Conservation (phyloP, 495 filamentous ascomycete genomes). For the Penicillium canariense region DNA sequence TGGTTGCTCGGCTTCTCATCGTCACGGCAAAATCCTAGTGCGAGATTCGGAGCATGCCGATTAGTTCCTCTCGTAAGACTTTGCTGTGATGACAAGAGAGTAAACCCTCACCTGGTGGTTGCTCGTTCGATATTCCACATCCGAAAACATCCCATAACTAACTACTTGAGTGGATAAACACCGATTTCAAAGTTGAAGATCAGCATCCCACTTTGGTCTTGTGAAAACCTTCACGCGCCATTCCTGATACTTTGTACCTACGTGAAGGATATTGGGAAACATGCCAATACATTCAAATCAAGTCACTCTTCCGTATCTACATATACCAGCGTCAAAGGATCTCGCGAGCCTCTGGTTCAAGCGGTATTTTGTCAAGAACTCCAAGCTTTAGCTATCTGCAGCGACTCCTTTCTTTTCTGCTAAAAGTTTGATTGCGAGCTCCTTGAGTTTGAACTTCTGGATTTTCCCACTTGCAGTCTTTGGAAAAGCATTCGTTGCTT, state of each 20-base stretch:
- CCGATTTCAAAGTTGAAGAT: background rate
- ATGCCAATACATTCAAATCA: background rate
- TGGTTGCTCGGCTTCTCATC: background rate
- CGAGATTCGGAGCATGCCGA: background rate
- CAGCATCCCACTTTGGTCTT: background rate
- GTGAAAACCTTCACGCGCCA: background rate
- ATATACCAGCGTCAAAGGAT: background rate
- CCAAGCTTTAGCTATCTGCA: background rate
- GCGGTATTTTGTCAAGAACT: background rate
- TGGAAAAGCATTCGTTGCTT: slow-evolving; percentile 60
- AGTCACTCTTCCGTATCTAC: background rate
- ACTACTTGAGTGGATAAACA: background rate
- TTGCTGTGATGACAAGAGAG: no score
- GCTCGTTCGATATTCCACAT: background rate
- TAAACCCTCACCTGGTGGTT: background rate
- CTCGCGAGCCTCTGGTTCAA: background rate
- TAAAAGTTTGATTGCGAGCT: slow-evolving; percentile 53
- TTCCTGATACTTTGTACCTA: no score
- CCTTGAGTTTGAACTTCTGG: slow-evolving; percentile 86
- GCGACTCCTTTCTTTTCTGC: slow-evolving; percentile 19
- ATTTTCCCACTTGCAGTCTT: slow-evolving; percentile 98
- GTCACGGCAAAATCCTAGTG: background rate
- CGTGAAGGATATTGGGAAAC: background rate
- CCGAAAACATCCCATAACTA: background rate
- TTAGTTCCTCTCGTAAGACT: background rate